Conservation (phyloP, 2,329 filamentous ascomycete species). For the Alternaria alternata region DNA sequence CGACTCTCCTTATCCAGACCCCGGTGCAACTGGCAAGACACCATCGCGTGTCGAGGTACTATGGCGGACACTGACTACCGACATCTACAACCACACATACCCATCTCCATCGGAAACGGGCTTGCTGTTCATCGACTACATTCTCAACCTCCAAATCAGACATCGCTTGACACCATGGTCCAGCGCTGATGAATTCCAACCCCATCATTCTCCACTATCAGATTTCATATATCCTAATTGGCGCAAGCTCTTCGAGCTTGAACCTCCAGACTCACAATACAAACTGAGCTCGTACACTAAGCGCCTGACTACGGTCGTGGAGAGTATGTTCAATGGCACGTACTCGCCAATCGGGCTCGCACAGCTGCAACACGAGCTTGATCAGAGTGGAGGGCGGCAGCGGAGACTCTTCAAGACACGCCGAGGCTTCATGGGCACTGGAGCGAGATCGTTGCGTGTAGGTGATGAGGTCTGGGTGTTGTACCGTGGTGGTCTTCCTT, state of each 20-base stretch:
- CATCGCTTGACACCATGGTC: conserved; percentile 40
- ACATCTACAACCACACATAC: conserved; percentile 31
- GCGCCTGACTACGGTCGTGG: conserved; percentile 28
- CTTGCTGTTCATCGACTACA: conserved; percentile 37
- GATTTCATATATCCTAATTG: conserved; percentile 39
- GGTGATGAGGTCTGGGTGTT: conserved; percentile 34
- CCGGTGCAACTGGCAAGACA: not conserved
- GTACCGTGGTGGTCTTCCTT: conserved; percentile 24
- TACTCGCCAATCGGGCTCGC: conserved; percentile 38
- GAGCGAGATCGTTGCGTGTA: conserved; percentile 26
- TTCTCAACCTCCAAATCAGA: conserved; percentile 38
- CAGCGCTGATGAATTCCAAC: conserved; percentile 35
- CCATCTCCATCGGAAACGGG: conserved; percentile 28
- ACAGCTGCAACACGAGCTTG: conserved; percentile 39
- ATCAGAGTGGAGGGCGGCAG: conserved; percentile 32
- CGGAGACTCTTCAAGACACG: conserved; percentile 36
- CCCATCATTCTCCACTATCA: conserved; percentile 34
- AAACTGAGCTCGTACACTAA: conserved; percentile 24
- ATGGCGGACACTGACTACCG: conserved; percentile 35
- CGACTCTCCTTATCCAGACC: conserved; percentile 26
- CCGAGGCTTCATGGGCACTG: conserved; percentile 21
- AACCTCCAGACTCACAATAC: conserved; percentile 30
- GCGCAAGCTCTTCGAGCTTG: conserved; percentile 31
- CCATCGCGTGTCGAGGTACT: conserved; percentile 34
- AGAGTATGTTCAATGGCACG: conserved; percentile 38